Conservation (phyloP, 148 eudicot species). For the Fagopyrum homotropicum region DNA sequence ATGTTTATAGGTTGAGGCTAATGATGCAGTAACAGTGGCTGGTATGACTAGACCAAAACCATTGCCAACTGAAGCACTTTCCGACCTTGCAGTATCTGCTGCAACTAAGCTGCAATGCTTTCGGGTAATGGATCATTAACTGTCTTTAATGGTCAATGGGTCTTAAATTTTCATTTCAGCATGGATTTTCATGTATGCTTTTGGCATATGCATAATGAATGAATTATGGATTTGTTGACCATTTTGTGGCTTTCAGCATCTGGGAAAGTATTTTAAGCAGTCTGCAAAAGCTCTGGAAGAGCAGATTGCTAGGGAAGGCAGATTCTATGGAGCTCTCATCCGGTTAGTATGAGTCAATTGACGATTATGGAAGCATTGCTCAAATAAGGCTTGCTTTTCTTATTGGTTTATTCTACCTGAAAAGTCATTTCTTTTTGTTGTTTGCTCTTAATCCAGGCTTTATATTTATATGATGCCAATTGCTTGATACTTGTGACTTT, state of each 20-base stretch:
- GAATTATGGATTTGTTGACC: background rate
- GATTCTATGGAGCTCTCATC: slow-evolving; percentile 97
- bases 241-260: slow-evolving; percentile 47
- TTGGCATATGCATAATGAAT: slow-evolving; percentile 2
- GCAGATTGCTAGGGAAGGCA: slow-evolving; percentile 87
- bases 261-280: slow-evolving; percentile 92
- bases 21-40: slow-evolving; percentile 91
- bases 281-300: slow-evolving; percentile 91
- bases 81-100: slow-evolving; percentile 82
- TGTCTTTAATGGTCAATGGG: background rate
- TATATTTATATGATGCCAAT: background rate
- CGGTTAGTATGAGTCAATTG: slow-evolving; percentile 43
- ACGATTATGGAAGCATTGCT: background rate
- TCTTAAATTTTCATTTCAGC: background rate
- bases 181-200: slow-evolving; percentile 2
- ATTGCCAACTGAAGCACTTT: slow-evolving; percentile 69
- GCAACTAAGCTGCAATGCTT: slow-evolving; percentile 93
- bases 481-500: background rate
- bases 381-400: background rate
- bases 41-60: slow-evolving; percentile 89
- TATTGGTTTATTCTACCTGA: background rate
- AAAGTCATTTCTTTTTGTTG: no score
- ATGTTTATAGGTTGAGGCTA: slow-evolving; percentile 70
- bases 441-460: background rate
- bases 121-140: slow-evolving; percentile 38